phyloP scores from a whole-genome alignment of 257 asterid species.

The Nicotiana sylvestris region DNA sequence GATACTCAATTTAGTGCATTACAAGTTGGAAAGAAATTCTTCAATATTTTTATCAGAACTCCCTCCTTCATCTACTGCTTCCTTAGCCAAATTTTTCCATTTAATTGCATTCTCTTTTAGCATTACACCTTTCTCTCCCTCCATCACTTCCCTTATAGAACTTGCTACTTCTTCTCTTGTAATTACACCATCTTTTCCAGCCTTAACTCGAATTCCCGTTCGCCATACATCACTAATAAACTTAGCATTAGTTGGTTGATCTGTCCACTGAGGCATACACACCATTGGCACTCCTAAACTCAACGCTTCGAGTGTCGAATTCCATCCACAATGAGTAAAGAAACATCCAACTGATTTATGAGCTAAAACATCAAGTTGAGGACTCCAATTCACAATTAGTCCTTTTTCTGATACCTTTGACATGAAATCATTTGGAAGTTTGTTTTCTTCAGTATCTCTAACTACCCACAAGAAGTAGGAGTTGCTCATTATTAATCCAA shows the following conservation, averaged over 20 bases:
- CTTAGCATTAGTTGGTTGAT: constrained; percentile 30
- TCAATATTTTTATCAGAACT: constrained; percentile 26
- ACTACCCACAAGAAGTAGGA: constrained; percentile 16
- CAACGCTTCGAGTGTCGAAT: constrained; percentile 27
- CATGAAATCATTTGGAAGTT: constrained; percentile 6
- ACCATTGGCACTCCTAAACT: constrained; percentile 33
- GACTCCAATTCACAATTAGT: constrained; percentile 25
- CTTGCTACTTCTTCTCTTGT: constrained; percentile 19
- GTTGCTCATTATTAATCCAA: neutral
- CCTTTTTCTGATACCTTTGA: constrained; percentile 8
- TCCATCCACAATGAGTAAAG: constrained; percentile 32
- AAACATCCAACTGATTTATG: constrained; percentile 30
- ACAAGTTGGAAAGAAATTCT: constrained; percentile 16
- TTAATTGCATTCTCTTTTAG: constrained; percentile 20
- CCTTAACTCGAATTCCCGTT: constrained; percentile 17
- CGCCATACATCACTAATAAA: constrained; percentile 24
- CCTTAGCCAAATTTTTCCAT: constrained; percentile 27
- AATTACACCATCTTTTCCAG: neutral
- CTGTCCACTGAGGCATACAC: constrained; percentile 26
- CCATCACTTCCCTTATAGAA: constrained; percentile 18
- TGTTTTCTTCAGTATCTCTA: neutral
- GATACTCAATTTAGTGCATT: neutral
- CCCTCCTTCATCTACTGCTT: constrained; percentile 30
- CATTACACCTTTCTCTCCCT: constrained; percentile 16
- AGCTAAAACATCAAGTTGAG: constrained; percentile 24